Evolutionary conservation across 192 early-diverging fungal genomes (phyloP).

Genomic region (Glomus cerebriforme): DNA sequence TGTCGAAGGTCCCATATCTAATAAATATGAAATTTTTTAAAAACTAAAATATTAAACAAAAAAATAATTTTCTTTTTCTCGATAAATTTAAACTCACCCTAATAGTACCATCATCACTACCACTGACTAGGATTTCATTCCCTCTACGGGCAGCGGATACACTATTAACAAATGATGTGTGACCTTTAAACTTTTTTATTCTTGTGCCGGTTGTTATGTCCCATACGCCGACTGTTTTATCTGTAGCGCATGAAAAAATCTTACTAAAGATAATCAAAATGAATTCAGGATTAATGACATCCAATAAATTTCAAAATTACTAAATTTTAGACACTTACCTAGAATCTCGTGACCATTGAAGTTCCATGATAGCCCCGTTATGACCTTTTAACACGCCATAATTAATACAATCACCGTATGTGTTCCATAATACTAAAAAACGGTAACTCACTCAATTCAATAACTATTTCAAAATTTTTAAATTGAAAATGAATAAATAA

Average conservation of each 20-base stretch:
- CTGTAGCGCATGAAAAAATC: constrained; percentile 82
- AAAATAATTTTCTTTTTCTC: no score
- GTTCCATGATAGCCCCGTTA: constrained; percentile 78
- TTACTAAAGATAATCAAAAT: constrained; percentile 46
- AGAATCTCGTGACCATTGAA: constrained; percentile 88
- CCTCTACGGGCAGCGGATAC: constrained; percentile 70
- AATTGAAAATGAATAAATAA: not conserved
- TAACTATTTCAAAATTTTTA: not conserved
- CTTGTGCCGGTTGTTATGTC: constrained; percentile 83
- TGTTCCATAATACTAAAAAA: constrained; percentile 85
- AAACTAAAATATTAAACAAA: constrained; percentile 7
- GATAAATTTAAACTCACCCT: constrained; percentile 45
- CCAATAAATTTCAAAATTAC: not conserved
- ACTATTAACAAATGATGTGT: constrained; percentile 82
- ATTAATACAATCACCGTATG: constrained; percentile 88
- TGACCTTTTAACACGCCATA: constrained; percentile 89
- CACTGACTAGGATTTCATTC: constrained; percentile 77
- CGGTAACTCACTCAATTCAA: not conserved
- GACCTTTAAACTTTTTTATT: constrained; percentile 78
- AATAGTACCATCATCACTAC: constrained; percentile 82
- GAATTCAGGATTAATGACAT: constrained; percentile 1
- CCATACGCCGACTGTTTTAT: constrained; percentile 79
- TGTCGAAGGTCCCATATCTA: constrained; percentile 74
- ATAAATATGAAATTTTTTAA: not conserved
- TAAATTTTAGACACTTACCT: constrained; percentile 43